phyloP scores from a whole-genome alignment of 805 yeast species.

The Geotrichum ghanense region DNA sequence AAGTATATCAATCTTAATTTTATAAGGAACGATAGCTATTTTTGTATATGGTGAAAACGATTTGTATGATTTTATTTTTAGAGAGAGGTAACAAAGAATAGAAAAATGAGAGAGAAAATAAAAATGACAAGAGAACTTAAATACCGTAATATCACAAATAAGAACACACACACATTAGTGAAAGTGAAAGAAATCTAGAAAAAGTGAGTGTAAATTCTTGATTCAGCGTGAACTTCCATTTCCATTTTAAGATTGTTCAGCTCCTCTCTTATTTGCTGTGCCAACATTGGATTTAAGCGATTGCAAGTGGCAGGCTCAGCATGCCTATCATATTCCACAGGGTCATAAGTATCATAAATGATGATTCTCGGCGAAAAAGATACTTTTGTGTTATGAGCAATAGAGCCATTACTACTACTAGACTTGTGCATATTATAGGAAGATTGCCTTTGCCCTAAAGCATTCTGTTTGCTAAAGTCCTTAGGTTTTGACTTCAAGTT shows the following conservation, averaged over 20 bases:
- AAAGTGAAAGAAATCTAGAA: no score
- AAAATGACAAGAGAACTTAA: no score
- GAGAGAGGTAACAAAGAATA: no score
- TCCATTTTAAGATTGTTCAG: constrained; percentile 64
- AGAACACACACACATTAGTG: no score
- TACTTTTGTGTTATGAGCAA: constrained; percentile 24
- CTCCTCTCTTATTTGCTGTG: constrained; percentile 78
- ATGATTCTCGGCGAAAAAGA: constrained; percentile 72
- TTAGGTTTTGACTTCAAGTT: neutral
- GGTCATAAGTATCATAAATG: constrained; percentile 73
- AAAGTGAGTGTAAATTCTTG: constrained; percentile 76
- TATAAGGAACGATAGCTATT: no score
- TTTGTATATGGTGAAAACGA: no score
- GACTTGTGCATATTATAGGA: neutral
- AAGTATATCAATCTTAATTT: no score
- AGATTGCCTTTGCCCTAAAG: neutral
- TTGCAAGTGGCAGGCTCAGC: constrained; percentile 92
- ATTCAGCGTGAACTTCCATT: constrained; percentile 76
- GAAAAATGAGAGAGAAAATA: no score
- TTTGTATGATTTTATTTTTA: no score
- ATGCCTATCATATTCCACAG: constrained; percentile 80
- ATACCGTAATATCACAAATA: no score
- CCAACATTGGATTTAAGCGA: constrained; percentile 75
- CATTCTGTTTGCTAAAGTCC: neutral
- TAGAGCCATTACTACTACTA: neutral